A percentile compares a stretch with the other conserved stretches of the same genome.
These are phyloP conservation scores for Ogataea populi-albae DNA, from an alignment of 805 yeast genomes.

Conservation along the genomic window DNA sequence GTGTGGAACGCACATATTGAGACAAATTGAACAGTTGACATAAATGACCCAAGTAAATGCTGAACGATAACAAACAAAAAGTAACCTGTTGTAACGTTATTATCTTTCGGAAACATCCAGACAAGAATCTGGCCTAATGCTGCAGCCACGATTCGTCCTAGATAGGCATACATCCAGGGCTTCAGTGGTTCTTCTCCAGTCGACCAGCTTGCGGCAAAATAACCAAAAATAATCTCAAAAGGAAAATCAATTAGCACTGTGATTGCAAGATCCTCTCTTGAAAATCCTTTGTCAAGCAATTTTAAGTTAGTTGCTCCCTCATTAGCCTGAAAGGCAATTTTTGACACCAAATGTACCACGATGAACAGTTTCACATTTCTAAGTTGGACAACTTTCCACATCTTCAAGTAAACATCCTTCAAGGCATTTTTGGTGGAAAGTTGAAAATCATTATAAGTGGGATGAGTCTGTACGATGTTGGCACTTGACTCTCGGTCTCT, in stretches of 20 bases:
- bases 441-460: slow-evolving; percentile 15
- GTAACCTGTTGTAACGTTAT: slow-evolving; percentile 48
- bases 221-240: slow-evolving; percentile 91
- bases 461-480: slow-evolving; percentile 24
- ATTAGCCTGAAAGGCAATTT: slow-evolving; percentile 91
- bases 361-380: slow-evolving; percentile 74
- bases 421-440: slow-evolving; percentile 33
- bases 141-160: slow-evolving; percentile 80
- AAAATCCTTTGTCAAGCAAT: slow-evolving; percentile 83
- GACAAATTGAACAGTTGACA: slow-evolving; percentile 94
- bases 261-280: slow-evolving; percentile 89
- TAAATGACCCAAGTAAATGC: slow-evolving; percentile 83
- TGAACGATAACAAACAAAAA: slow-evolving; percentile 74
- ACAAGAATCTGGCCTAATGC: slow-evolving; percentile 71
- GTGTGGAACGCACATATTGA: slow-evolving; percentile 94
- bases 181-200: slow-evolving; percentile 69
- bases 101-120: slow-evolving; percentile 60
- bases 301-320: slow-evolving; percentile 95
- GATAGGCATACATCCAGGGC: slow-evolving; percentile 88
- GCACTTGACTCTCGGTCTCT: slow-evolving; percentile 16
- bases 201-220: slow-evolving; percentile 94
- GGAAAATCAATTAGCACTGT: slow-evolving; percentile 95
- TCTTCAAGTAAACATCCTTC: slow-evolving; percentile 56
- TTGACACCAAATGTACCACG: slow-evolving; percentile 71
- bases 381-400: slow-evolving; percentile 66